phyloP scores from a whole-genome alignment of 345 rosid species.

The Cardamine resedifolia region DNA sequence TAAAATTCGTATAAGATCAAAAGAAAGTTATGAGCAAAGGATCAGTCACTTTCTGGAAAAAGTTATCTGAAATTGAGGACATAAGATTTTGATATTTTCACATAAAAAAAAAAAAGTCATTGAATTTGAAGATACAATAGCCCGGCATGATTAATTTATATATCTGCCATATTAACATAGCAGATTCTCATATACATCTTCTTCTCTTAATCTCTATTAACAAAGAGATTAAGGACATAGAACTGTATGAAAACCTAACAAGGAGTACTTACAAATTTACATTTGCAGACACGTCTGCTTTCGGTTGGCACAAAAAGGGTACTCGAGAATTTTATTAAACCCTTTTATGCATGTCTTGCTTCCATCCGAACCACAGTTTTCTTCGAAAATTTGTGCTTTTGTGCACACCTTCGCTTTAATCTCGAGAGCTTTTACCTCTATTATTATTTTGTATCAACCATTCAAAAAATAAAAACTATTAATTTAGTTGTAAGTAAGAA shows the following conservation, averaged over 20 bases:
- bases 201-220: background rate
- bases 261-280: background rate
- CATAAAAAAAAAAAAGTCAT: background rate
- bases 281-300: background rate
- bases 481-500: too few species aligned
- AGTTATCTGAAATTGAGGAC: background rate
- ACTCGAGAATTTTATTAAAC: background rate
- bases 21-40: background rate
- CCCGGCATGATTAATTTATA: background rate
- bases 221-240: background rate
- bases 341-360: background rate
- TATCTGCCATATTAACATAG: too few species aligned
- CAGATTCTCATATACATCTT: background rate
- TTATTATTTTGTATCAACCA: background rate
- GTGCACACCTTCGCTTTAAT: background rate
- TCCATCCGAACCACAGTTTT: too few species aligned
- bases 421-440: background rate
- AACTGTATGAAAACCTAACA: too few species aligned
- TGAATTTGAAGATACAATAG: background rate
- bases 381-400: too few species aligned
- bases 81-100: background rate
- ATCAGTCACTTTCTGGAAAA: background rate
- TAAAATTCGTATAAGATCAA: background rate
- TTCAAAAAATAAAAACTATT: too few species aligned
- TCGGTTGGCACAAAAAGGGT: background rate